Base-by-base conservation (phyloP, 345 rosid genomes). In the Euphorbia peplus region DNA sequence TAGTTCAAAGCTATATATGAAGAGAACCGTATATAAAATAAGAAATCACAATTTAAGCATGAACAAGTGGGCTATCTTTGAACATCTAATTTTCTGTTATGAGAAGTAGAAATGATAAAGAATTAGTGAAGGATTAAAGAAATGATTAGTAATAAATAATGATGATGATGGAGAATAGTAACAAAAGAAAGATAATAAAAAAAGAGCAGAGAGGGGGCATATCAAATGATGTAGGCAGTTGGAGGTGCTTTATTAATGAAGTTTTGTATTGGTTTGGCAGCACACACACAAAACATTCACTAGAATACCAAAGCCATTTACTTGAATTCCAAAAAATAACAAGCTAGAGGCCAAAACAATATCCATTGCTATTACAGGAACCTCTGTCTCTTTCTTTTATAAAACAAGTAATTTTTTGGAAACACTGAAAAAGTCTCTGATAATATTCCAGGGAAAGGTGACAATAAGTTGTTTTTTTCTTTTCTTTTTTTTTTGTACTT, bases 361-460 rank as follows among this genome's bases (percentile, higher is more conserved):
- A 70, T 75, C 69, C 76, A 72, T 18, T 14, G 24, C 21, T 2
- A 50, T 50, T 50, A 50, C 24, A 19, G 22, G 54, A 19, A 18
- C 54, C 54, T 18, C 24, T 50, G 55, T 18, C 57, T 21, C 57
- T 5, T 4, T 8, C 28, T 60, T 70, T 26, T 25, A 35, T 2
- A 41, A 62, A 19, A 26, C 19, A 18, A 66, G 54, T 12, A 21
- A 26, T 28, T 3, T n/a, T 44, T 42, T 52, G 26, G 61, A 69
- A 75, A 67, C 41, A 72, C 69, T 51, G 70, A 32, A 64, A 70
- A 71, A 62, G 32, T 6, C 67, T 13, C 50, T 65, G 60, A 61
- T 28, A 66, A 67, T 64, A 30, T 59, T 59, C 70, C 76, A 70
- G 69, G 71, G 68, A 82, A 75, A 59, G 64, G 60, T 60, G 54